Base-by-base conservation (phyloP, 768 basidiomycete genomes). In the Brasilioporus rufonigricans region DNA sequence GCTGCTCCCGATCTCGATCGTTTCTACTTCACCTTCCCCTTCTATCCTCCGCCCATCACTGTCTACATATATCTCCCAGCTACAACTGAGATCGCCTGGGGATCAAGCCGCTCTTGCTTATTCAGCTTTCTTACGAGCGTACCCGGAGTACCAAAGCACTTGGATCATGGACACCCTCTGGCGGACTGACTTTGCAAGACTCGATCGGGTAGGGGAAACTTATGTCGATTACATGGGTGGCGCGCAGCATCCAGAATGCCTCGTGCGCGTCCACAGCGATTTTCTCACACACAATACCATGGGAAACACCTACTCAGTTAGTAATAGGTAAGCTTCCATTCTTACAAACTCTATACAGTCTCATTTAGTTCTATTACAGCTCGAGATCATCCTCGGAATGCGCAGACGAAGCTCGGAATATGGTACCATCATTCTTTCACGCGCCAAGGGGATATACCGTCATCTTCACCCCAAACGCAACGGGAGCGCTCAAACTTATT, bases 231-330 rank as follows among this genome's bases (percentile, higher is more conserved):
- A 29, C 59, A 92, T 92, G 88, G 91, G 91, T 27, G 89, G 87
- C 21, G 81, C 87, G 0, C 74, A 92, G 31, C 90, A 89, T 59
- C 91, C 91, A 12, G 86, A 89, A 61, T 86, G 84, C 61, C 81
- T 93, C 31, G 80, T 92, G 53, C 79, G 78, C 36, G 80, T 83
- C 11, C 88, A 91, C 61, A 77, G 83, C 39, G 80, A 82, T 46
- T 90, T 91, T 64, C 78, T 93, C 29, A 81, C 76, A 36, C 74
- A 73, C 48, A 82, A 71, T 63, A 77, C 91, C 41, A 78, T 93
- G 55, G 91, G 90, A 1, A 92, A 93, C 67, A 91, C 91, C 2
- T 91, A 93, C 69, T 92, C 90, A 0, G 80, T 89, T 63, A 91
- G 84, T 67, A 84, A 87, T 58, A 87, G 87, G 91, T 87, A 64